Conservation (phyloP, 2,329 filamentous ascomycete genomes). For the Dothiorella sarmentorum region DNA sequence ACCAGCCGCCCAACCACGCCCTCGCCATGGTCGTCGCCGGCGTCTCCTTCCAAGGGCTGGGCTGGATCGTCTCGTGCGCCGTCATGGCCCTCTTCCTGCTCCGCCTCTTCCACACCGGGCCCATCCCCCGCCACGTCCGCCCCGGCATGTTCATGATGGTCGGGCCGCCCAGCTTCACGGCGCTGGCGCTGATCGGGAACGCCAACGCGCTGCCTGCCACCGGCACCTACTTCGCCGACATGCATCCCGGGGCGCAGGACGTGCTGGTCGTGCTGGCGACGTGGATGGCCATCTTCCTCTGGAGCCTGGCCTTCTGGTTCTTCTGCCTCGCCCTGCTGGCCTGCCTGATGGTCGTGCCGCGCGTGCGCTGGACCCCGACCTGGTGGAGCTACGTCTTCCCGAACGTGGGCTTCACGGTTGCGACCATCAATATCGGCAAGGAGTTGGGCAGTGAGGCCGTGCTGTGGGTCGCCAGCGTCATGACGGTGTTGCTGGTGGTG, state of each 20-base stretch:
- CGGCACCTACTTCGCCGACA: conserved; percentile 23
- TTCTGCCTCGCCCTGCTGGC: conserved; percentile 44
- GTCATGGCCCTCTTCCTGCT: conserved; percentile 73
- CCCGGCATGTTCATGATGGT: conserved; percentile 73
- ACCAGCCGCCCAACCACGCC: conserved; percentile 55
- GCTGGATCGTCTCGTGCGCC: conserved; percentile 62
- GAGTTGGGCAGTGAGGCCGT: conserved; percentile 35
- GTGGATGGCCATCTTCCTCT: conserved; percentile 55
- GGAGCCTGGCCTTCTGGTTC: conserved; percentile 61
- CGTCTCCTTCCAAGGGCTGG: conserved; percentile 66
- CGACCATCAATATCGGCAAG: conserved; percentile 39
- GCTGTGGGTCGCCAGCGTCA: conserved; percentile 40
- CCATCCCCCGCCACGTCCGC: conserved; percentile 61
- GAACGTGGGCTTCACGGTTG: conserved; percentile 41
- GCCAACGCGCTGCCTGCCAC: conserved; percentile 53
- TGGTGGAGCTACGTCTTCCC: conserved; percentile 59
- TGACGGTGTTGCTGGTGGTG: conserved; percentile 51
- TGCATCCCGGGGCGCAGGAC: conserved; percentile 34
- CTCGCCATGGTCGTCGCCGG: conserved; percentile 66
- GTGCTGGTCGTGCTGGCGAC: conserved; percentile 49
- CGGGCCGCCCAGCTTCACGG: conserved; percentile 69
- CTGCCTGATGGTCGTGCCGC: conserved; percentile 26
- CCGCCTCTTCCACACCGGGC: conserved; percentile 63
- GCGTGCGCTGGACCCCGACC: conserved; percentile 56
- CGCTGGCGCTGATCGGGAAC: conserved; percentile 67